Percentiles rank a stretch among this genome's conserved stretches.
phyloP scores from a whole-genome alignment of 2,329 filamentous ascomycete genomes.

The Annulohypoxylon truncatum region DNA sequence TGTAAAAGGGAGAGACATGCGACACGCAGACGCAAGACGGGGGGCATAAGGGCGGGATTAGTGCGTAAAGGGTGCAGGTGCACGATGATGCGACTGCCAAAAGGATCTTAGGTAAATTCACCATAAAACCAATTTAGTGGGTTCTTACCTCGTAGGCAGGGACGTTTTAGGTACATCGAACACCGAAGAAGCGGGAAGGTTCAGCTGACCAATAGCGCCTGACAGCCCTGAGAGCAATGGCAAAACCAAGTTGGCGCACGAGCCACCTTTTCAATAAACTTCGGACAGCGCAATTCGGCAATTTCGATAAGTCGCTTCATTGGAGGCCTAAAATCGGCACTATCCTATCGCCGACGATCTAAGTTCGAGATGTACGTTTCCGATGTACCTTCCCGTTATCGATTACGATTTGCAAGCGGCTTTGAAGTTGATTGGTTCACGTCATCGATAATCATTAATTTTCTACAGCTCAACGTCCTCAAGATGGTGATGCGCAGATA shows the following conservation, averaged over 20 bases:
- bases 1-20: slow-evolving; percentile 35
- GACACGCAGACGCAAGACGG: slow-evolving; percentile 39
- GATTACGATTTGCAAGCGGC: slow-evolving; percentile 1
- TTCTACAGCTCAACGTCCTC: slow-evolving; percentile 25
- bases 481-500: slow-evolving; percentile 27
- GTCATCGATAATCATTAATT: slow-evolving; percentile 38
- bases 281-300: slow-evolving; percentile 6
- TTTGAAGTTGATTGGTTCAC: slow-evolving; percentile 26
- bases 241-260: slow-evolving; percentile 12
- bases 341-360: slow-evolving; percentile 24
- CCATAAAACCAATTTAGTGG: neutral
- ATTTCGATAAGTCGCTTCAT: slow-evolving; percentile 19
- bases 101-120: neutral
- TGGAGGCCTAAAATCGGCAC: slow-evolving; percentile 33
- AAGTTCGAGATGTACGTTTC: neutral
- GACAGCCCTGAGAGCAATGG: slow-evolving; percentile 5
- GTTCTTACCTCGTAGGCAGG: neutral
- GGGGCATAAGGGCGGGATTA: slow-evolving; percentile 26
- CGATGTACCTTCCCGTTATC: slow-evolving; percentile 10
- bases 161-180: slow-evolving; percentile 27
- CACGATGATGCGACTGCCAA: slow-evolving; percentile 29
- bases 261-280: neutral
- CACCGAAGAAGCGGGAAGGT: slow-evolving; percentile 27
- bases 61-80: neutral
- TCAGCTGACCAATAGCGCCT: slow-evolving; percentile 36